Evolutionary conservation across 192 early-diverging fungal species (phyloP), one percentile per base, ranked within the genome.

Genomic region (Spizellomyces sp.): DNA sequence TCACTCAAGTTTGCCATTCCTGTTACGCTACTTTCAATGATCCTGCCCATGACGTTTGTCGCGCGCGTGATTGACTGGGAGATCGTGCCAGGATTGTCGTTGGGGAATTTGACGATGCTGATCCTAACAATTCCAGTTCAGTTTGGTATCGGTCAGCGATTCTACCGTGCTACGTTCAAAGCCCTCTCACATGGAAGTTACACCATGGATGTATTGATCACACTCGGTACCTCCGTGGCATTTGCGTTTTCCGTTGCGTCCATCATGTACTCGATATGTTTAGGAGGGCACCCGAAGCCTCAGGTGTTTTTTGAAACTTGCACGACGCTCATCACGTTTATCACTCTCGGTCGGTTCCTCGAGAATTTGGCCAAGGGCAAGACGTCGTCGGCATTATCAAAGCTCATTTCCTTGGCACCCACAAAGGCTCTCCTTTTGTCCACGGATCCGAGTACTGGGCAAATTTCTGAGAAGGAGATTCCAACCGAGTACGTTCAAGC

Each of bases 201-300:
- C 67, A 99, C 92, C 63, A 99, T 99, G 97, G 97, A 99, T 72
- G 93, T 97, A 45, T 79, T 99, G 22, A 87, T 99, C 22, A 82
- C 88, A 1, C 80, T 96, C 9, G 93, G 94, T 5, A 99, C 97
- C 1, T 77, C 92, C 47, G 83, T 91, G 10, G 91, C 96, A 0
- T 98, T 93, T 79, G 72, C 83, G 5, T 96, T 95, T 73, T 95
- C 93, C 19, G 81, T 90, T 46, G 80, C 93, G 19, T 87, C 92
- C 52, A 88, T 97, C 77, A 63, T 94, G 12, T 77, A 89, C 58
- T n/a, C 75, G 15, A 50, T 82, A 6, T 60, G 67, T 58, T 22
- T 27, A 21, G 17, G 71, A 9, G 67, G 70, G 0, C 75, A 75
- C 61, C 78, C 79, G 19, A 71, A 67, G 7, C 88, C 94, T 5